phyloP scores from a whole-genome alignment of 352 stramenopile species.

The Peronospora tabacina region DNA sequence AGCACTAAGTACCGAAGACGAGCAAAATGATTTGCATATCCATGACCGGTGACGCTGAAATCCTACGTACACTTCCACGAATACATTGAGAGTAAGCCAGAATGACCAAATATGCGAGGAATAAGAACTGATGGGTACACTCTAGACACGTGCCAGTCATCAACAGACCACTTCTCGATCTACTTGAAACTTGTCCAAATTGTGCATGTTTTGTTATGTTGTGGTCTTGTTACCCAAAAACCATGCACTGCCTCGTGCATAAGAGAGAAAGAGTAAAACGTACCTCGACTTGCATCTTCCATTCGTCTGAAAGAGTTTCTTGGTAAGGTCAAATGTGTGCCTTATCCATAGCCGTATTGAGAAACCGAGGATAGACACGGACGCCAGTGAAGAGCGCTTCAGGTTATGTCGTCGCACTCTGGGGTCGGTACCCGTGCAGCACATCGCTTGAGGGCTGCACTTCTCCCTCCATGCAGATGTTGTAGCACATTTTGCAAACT shows the following conservation, averaged over 20 bases:
- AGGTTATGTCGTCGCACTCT: slow-evolving; percentile 25
- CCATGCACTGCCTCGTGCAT: slow-evolving; percentile 28
- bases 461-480: slow-evolving; percentile 35
- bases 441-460: slow-evolving; percentile 9
- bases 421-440: slow-evolving; percentile 6
- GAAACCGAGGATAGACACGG: slow-evolving; percentile 3
- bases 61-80: no score
- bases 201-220: no score
- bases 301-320: slow-evolving; percentile 23
- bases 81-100: no score
- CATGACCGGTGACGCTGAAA: no score
- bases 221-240: background rate
- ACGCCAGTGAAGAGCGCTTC: background rate
- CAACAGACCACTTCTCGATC: no score
- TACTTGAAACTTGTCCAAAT: no score
- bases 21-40: no score
- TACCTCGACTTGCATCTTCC: slow-evolving; percentile 14
- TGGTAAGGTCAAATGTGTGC: slow-evolving; percentile 12
- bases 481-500: slow-evolving; percentile 69
- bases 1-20: slow-evolving; percentile 5
- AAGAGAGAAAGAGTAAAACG: slow-evolving; percentile 11
- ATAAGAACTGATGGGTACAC: no score
- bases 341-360: slow-evolving; percentile 21
- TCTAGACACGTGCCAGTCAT: no score
- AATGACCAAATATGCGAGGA: no score